Evolutionary conservation across 352 stramenopile species (phyloP).

Genomic region (Globisporangium carolinianum): DNA sequence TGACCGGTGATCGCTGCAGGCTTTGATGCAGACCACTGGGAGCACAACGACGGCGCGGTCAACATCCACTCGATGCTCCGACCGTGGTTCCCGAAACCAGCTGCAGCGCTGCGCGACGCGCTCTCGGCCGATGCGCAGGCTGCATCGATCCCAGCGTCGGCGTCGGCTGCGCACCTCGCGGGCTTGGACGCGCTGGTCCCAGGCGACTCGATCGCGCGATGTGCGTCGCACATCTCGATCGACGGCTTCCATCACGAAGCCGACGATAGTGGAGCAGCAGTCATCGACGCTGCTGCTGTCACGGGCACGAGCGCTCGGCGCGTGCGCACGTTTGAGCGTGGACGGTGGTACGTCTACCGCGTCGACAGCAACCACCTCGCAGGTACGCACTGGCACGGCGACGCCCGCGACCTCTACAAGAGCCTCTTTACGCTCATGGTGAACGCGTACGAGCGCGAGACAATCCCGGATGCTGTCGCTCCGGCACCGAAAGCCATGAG

Average conservation of each 20-base stretch:
- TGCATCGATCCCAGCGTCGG: slow-evolving; percentile 26
- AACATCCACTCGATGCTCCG: slow-evolving; percentile 70
- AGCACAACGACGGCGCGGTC: slow-evolving; percentile 68
- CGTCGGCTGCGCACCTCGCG: slow-evolving; percentile 30
- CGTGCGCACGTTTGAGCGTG: slow-evolving; percentile 35
- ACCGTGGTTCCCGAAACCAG: slow-evolving; percentile 52
- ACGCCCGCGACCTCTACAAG: slow-evolving; percentile 53
- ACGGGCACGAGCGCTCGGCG: slow-evolving; percentile 1
- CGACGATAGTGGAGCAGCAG: slow-evolving; percentile 11
- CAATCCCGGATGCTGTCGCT: neutral
- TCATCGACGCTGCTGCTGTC: neutral
- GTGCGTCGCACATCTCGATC: slow-evolving; percentile 70
- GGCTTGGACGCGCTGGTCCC: neutral
- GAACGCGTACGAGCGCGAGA: slow-evolving; percentile 47
- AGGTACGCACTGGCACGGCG: slow-evolving; percentile 61
- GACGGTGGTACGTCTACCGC: slow-evolving; percentile 75
- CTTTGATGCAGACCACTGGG: slow-evolving; percentile 51
- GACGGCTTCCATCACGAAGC: slow-evolving; percentile 44
- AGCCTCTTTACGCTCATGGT: slow-evolving; percentile 66
- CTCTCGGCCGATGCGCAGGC: slow-evolving; percentile 16
- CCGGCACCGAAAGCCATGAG: neutral
- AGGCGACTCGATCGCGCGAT: slow-evolving; percentile 23
- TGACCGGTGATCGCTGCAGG: slow-evolving; percentile 12
- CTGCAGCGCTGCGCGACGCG: slow-evolving; percentile 22
- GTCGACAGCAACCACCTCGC: slow-evolving; percentile 71